Conservation (phyloP, 495 filamentous ascomycete species). For the Podospora sp. region DNA sequence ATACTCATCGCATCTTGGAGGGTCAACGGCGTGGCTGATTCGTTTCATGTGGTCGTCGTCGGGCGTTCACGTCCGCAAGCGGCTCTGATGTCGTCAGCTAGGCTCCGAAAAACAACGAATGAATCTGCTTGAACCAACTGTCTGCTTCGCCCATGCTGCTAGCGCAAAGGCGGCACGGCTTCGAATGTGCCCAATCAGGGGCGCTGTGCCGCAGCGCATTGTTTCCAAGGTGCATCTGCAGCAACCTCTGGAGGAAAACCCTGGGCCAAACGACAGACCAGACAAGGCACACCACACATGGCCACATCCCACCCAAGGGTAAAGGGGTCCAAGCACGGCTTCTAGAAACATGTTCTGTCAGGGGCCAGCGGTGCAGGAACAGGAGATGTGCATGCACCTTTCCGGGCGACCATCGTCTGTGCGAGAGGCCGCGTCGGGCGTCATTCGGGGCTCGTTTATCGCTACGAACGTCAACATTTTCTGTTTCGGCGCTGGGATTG, state of each 20-base stretch:
- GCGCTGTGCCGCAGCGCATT: conserved; percentile 5
- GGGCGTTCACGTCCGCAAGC: not conserved
- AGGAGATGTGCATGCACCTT: not conserved
- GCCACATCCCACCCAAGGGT: not conserved
- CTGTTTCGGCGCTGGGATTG: not conserved
- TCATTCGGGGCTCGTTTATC: not conserved
- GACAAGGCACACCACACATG: not conserved
- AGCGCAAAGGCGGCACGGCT: not conserved
- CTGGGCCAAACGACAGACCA: not conserved
- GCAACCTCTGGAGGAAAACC: not conserved
- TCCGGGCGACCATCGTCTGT: not conserved
- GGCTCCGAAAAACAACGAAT: not conserved
- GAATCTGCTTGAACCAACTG: not conserved
- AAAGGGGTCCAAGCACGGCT: not conserved
- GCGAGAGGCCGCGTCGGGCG: not conserved
- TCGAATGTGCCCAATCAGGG: not conserved
- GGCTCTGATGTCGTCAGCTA: not conserved
- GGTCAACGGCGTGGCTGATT: not conserved
- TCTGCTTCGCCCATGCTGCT: not conserved
- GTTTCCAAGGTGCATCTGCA: not conserved
- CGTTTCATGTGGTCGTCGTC: not conserved
- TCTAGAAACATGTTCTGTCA: not conserved
- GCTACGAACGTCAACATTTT: not conserved
- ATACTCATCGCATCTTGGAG: not conserved
- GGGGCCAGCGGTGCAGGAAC: not conserved